Conservation (phyloP, 1,284 basidiomycete species). For the Moniliophthora roreri region DNA sequence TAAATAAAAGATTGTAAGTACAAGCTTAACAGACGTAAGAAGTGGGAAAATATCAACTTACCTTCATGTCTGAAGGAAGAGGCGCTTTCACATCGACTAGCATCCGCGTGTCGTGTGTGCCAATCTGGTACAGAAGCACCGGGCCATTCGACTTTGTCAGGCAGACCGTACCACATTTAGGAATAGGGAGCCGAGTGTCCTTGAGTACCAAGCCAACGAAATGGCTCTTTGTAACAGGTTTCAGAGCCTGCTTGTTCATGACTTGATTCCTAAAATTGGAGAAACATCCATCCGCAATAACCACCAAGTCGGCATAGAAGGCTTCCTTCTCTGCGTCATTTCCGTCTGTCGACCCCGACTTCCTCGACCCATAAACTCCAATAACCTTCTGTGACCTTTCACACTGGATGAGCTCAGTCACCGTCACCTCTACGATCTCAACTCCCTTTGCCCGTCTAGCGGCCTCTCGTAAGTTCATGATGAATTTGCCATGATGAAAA, state of each 20-base stretch:
- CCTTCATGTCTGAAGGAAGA: conserved; percentile 82
- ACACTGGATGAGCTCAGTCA: conserved; percentile 70
- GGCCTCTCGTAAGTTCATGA: conserved; percentile 76
- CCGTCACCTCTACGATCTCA: conserved; percentile 82
- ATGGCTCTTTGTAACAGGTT: conserved; percentile 66
- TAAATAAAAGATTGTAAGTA: conserved; percentile 27
- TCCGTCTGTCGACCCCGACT: conserved; percentile 23
- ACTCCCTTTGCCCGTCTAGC: conserved; percentile 62
- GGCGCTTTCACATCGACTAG: conserved; percentile 90
- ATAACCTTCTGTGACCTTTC: conserved; percentile 46
- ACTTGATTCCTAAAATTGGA: conserved; percentile 69
- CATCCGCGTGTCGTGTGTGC: conserved; percentile 81
- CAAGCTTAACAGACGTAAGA: not conserved
- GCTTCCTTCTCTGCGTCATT: conserved; percentile 42
- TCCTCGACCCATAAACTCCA: conserved; percentile 60
- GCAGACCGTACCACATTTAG: conserved; percentile 86
- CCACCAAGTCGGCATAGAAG: conserved; percentile 76
- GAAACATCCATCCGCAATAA: conserved; percentile 95
- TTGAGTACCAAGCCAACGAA: conserved; percentile 84
- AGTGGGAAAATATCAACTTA: conserved; percentile 27
- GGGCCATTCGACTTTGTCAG: conserved; percentile 76
- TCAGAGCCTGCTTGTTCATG: conserved; percentile 46
- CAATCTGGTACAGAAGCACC: conserved; percentile 91
- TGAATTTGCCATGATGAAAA: conserved; percentile 96
- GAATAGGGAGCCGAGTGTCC: conserved; percentile 75